Conservation (phyloP, 208 protist genomes). For the Acanthamoeba polyphaga region DNA sequence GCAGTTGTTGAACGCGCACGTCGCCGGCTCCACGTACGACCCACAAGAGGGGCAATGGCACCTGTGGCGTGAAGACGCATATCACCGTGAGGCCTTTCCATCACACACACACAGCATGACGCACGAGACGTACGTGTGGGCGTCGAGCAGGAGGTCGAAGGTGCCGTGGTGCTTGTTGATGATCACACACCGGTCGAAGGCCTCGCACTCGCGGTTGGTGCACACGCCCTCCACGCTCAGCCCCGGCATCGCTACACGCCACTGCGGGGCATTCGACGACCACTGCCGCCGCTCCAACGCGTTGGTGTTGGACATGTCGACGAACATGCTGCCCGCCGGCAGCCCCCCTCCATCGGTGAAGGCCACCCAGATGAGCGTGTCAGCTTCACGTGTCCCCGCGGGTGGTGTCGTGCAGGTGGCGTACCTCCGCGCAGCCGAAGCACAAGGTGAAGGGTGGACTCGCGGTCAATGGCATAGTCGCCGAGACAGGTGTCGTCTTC, state of each 20-base stretch:
- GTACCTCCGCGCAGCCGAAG: not conserved
- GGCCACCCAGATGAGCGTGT: not conserved
- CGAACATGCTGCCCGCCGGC: not conserved
- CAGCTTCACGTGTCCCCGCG: not conserved
- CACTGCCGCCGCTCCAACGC: not conserved
- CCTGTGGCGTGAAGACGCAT: not conserved
- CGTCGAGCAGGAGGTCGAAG: slow-evolving; percentile 11
- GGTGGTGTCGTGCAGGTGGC: no score
- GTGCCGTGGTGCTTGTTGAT: not conserved
- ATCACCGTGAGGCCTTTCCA: not conserved
- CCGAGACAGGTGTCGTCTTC: not conserved
- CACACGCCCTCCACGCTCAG: not conserved
- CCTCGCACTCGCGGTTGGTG: not conserved
- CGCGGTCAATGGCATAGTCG: not conserved
- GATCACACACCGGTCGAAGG: not conserved
- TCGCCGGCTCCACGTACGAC: not conserved
- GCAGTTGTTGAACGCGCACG: slow-evolving; percentile 28
- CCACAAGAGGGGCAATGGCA: not conserved
- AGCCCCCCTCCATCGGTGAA: not conserved
- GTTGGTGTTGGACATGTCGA: not conserved
- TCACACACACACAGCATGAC: not conserved
- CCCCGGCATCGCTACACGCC: not conserved
- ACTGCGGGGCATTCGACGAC: not conserved
- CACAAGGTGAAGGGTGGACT: not conserved
- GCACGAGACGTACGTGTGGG: not conserved